A percentile compares a stretch with the other conserved stretches of the same genome.
phyloP scores from a whole-genome alignment of 2,329 filamentous ascomycete genomes.

The Aspergillus ruber region DNA sequence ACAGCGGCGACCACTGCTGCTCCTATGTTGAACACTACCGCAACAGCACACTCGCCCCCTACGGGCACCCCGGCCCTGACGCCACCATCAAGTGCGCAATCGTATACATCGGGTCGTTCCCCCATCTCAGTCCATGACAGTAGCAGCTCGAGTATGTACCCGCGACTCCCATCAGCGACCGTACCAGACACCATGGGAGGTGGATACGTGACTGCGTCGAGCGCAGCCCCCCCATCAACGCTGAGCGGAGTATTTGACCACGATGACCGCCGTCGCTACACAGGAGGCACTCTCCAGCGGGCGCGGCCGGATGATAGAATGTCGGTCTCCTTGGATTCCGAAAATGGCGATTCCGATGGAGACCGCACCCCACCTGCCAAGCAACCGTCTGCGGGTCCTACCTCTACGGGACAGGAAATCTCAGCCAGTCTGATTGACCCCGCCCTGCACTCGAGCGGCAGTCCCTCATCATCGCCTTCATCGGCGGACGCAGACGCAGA shows the following conservation, averaged over 20 bases:
- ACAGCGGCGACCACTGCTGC: slow-evolving; percentile 28
- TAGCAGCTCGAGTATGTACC: slow-evolving; percentile 53
- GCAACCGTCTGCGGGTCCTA: slow-evolving; percentile 6
- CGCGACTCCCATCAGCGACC: slow-evolving; percentile 55
- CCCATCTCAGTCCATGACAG: slow-evolving; percentile 49
- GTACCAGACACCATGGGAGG: slow-evolving; percentile 50
- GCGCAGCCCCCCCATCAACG: slow-evolving; percentile 55
- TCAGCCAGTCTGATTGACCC: slow-evolving; percentile 39
- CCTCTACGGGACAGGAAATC: slow-evolving; percentile 14
- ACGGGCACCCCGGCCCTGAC: slow-evolving; percentile 57
- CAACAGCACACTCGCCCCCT: slow-evolving; percentile 40
- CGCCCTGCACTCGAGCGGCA: slow-evolving; percentile 27
- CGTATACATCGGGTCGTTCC: slow-evolving; percentile 58
- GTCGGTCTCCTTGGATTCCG: slow-evolving; percentile 32
- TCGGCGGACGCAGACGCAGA: slow-evolving; percentile 20
- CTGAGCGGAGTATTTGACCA: slow-evolving; percentile 55
- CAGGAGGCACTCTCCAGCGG: slow-evolving; percentile 54
- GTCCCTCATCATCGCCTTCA: slow-evolving; percentile 2
- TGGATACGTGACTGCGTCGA: slow-evolving; percentile 45
- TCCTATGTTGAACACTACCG: slow-evolving; percentile 33
- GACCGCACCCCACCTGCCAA: slow-evolving; percentile 30
- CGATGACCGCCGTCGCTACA: slow-evolving; percentile 56
- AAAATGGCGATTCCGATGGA: slow-evolving; percentile 23
- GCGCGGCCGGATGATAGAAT: slow-evolving; percentile 38
- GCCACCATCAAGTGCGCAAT: slow-evolving; percentile 56